phyloP scores from a whole-genome alignment of 2,329 filamentous ascomycete genomes.

The Chaetomiaceae sp. region DNA sequence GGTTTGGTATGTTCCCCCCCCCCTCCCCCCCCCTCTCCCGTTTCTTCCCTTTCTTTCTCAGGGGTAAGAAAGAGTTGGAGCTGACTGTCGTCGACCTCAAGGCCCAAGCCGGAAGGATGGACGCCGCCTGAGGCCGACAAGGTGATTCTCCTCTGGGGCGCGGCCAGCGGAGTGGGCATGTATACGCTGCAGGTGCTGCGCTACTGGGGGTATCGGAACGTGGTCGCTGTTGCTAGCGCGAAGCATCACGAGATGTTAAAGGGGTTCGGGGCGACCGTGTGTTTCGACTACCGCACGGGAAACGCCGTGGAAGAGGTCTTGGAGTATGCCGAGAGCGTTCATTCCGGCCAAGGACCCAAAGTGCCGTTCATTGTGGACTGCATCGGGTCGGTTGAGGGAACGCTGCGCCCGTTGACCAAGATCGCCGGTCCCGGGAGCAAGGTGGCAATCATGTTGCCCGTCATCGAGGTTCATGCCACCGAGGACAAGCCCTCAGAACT shows the following conservation, averaged over 20 bases:
- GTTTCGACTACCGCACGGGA: conserved; percentile 43
- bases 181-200: conserved; percentile 46
- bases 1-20: conserved; percentile 47
- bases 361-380: conserved; percentile 51
- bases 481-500: conserved; percentile 46
- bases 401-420: conserved; percentile 44
- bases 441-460: conserved; percentile 56
- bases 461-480: conserved; percentile 51
- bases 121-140: conserved; percentile 26
- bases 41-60: too few relatives aligned
- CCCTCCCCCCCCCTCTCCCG: too few relatives aligned
- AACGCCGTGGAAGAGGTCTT: conserved; percentile 35
- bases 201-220: conserved; percentile 47
- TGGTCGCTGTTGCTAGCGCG: conserved; percentile 45
- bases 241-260: conserved; percentile 42
- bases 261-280: conserved; percentile 39
- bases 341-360: conserved; percentile 17
- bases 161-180: conserved; percentile 47
- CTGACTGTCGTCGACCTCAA: too few relatives aligned
- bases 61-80: too few relatives aligned
- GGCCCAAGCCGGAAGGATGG: conserved; percentile 38
- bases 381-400: conserved; percentile 46
- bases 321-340: conserved; percentile 19
- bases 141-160: conserved; percentile 48
- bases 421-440: conserved; percentile 45